These are phyloP conservation scores for Xylaria cubensis DNA, from an alignment of 495 filamentous ascomycete genomes.

Conservation along the genomic window DNA sequence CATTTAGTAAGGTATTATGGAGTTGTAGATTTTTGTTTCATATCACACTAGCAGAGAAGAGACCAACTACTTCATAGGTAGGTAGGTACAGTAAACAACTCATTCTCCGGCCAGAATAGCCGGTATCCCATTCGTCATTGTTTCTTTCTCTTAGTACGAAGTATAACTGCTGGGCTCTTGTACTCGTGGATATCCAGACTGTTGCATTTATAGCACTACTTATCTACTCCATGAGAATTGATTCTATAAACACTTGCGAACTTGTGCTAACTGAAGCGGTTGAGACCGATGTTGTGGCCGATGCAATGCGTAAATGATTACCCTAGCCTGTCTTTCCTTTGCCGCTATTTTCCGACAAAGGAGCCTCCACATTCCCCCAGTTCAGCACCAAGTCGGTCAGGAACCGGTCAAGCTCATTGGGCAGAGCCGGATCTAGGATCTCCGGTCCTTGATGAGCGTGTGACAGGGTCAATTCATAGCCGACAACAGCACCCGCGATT, in stretches of 20 bases:
- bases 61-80: no score
- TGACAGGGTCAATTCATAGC: constrained; percentile 34
- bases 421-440: neutral
- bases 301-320: constrained; percentile 21
- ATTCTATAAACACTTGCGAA: neutral
- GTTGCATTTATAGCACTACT: neutral
- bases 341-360: constrained; percentile 23
- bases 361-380: constrained; percentile 20
- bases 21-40: neutral
- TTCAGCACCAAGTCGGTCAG: constrained; percentile 18
- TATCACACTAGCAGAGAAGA: neutral
- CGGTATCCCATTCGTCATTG: neutral
- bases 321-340: constrained; percentile 3
- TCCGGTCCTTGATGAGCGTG: neutral
- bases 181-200: neutral
- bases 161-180: neutral
- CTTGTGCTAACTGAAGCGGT: neutral
- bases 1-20: neutral
- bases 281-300: neutral
- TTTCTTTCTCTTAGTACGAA: neutral
- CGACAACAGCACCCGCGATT: constrained; percentile 35
- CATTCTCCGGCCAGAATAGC: neutral
- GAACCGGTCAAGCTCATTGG: constrained; percentile 15
- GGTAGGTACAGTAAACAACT: no score
- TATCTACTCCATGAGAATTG: neutral